These are phyloP conservation scores for Grammothele lineata DNA, from an alignment of 768 basidiomycete species.

Conservation along the genomic window DNA sequence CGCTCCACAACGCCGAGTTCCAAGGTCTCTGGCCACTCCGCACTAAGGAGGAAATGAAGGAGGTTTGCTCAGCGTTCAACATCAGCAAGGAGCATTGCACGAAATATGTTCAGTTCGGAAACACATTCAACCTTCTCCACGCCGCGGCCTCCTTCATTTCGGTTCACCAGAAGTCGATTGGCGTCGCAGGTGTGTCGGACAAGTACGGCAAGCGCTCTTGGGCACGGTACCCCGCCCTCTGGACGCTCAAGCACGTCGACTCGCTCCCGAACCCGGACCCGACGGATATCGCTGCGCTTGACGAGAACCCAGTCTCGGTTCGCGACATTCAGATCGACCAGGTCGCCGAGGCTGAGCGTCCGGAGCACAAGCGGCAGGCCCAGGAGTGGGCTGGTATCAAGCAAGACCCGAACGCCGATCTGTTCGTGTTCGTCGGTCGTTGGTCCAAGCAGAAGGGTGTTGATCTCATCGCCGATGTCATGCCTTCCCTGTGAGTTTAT, in stretches of 20 bases:
- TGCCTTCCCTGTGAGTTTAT: conserved; percentile 74
- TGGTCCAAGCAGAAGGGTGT: conserved; percentile 99
- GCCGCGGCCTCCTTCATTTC: conserved; percentile 92
- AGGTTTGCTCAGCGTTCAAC: conserved; percentile 97
- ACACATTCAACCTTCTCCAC: conserved; percentile 94
- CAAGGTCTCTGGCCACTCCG: conserved; percentile 95
- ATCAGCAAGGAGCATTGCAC: conserved; percentile 94
- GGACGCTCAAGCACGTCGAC: conserved; percentile 94
- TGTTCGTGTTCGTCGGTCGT: conserved; percentile 95
- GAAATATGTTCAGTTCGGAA: conserved; percentile 97
- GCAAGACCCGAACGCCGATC: conserved; percentile 83
- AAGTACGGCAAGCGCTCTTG: conserved; percentile 97
- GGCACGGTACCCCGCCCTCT: conserved; percentile 94
- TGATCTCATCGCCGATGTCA: conserved; percentile 94
- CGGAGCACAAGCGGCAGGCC: conserved; percentile 86
- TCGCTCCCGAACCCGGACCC: conserved; percentile 95
- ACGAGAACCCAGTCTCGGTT: conserved; percentile 68
- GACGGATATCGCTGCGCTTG: conserved; percentile 89
- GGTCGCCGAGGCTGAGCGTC: conserved; percentile 83
- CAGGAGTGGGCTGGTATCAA: conserved; percentile 95
- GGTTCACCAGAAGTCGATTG: conserved; percentile 86
- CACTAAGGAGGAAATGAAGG: conserved; percentile 98
- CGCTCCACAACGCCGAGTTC: conserved; percentile 96
- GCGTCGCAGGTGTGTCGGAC: conserved; percentile 96
- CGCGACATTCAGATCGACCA: conserved; percentile 75